A percentile compares a stretch with the other conserved stretches of the same genome.
These are phyloP conservation scores for Chlamydomonas schloesseri DNA, from an alignment of 139 green algal genomes.

Conservation along the genomic window DNA sequence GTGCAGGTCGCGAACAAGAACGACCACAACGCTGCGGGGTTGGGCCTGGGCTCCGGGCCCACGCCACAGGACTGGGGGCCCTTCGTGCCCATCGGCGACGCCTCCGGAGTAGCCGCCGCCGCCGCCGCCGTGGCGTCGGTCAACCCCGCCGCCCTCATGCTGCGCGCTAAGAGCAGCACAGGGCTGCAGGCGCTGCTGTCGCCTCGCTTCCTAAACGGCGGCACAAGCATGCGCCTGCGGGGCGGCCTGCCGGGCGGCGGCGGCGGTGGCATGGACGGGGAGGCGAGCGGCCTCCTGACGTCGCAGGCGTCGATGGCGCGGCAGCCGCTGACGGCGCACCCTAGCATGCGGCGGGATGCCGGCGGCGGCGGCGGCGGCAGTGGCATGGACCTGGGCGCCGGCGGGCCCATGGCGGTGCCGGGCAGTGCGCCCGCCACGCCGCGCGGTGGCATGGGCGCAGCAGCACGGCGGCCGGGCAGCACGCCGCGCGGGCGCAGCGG, in stretches of 20 bases:
- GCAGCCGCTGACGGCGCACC: background rate
- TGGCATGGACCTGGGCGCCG: too few relatives aligned
- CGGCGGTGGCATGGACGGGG: too few relatives aligned
- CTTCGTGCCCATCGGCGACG: background rate
- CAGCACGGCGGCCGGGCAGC: background rate
- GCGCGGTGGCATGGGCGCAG: background rate
- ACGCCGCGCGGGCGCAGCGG: background rate
- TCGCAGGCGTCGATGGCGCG: background rate
- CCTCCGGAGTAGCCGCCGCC: too few relatives aligned
- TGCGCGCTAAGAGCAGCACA: background rate
- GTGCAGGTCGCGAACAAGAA: background rate
- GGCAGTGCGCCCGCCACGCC: background rate
- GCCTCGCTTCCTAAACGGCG: background rate
- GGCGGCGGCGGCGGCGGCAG: too few relatives aligned
- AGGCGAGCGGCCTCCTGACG: background rate
- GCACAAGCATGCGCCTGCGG: too few relatives aligned
- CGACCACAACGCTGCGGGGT: too few relatives aligned
- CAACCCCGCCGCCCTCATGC: background rate
- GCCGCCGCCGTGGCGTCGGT: background rate
- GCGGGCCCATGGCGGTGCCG: too few relatives aligned
- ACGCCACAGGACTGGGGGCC: background rate
- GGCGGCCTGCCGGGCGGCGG: too few relatives aligned
- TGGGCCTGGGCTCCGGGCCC: background rate
- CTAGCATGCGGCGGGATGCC: background rate
- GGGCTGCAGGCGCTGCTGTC: constrained; percentile 7